A percentile compares a stretch with the other conserved stretches of the same genome.
These are phyloP conservation scores for Takakia lepidozioides DNA, from an alignment of 225 moss, liverwort and hornwort genomes.

Conservation along the genomic window DNA sequence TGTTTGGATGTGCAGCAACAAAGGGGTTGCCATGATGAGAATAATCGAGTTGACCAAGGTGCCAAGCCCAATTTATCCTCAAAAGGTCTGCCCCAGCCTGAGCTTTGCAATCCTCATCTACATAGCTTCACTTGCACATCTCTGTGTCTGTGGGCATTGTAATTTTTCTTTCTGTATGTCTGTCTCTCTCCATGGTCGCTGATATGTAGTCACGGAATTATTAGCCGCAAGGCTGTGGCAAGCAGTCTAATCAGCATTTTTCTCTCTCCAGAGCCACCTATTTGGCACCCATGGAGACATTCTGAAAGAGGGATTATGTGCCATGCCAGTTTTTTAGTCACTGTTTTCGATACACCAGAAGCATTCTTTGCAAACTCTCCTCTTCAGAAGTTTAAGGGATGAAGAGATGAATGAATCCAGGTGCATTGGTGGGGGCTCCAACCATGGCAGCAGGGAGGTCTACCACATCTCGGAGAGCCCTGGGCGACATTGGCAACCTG, in stretches of 20 bases:
- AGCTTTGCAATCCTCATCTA: neutral
- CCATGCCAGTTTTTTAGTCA: neutral
- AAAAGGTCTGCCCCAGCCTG: slow-evolving; percentile 3
- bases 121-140: neutral
- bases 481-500: slow-evolving; percentile 55
- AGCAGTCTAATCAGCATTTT: too few relatives aligned
- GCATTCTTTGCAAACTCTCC: neutral
- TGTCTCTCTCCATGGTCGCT: neutral
- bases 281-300: neutral
- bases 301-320: neutral
- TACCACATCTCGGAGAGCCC: slow-evolving; percentile 17
- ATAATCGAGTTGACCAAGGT: neutral
- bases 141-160: neutral
- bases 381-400: neutral
- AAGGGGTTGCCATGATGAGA: slow-evolving; percentile 2
- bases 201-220: neutral
- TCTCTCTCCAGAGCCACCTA: too few relatives aligned
- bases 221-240: too few relatives aligned
- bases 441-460: slow-evolving; percentile 3
- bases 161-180: neutral
- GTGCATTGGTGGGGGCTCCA: slow-evolving; percentile 1
- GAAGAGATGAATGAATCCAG: neutral
- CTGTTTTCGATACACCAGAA: neutral
- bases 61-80: neutral
- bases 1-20: slow-evolving; percentile 7